A percentile compares a stretch with the other conserved stretches of the same genome.
These are phyloP conservation scores for Chlamydomonas schloesseri DNA, from an alignment of 139 green algal species.

Conservation along the genomic window DNA sequence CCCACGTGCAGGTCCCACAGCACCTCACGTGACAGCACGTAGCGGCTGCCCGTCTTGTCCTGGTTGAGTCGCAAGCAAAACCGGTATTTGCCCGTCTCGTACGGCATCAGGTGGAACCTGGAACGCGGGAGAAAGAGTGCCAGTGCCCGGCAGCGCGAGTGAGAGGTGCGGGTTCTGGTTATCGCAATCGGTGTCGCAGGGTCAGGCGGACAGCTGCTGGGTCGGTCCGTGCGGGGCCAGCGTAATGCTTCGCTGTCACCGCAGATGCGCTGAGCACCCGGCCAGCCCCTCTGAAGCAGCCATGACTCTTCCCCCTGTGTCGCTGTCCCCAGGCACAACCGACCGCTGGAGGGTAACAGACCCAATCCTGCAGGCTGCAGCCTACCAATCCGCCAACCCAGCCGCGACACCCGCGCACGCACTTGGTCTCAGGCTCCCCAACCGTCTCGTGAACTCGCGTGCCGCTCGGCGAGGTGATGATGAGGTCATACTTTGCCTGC, in stretches of 20 bases:
- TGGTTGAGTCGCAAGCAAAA: conserved; percentile 63
- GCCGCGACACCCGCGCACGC: not conserved
- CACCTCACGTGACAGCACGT: conserved; percentile 52
- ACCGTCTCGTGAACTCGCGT: conserved; percentile 51
- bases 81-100: conserved; percentile 63
- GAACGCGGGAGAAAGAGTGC: not conserved
- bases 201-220: too few relatives aligned
- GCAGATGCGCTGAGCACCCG: too few relatives aligned
- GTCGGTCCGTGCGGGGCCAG: too few relatives aligned
- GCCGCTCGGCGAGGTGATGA: conserved; percentile 46
- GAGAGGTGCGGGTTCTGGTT: too few relatives aligned
- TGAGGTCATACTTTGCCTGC: conserved; percentile 54
- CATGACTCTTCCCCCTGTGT: too few relatives aligned
- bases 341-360: too few relatives aligned
- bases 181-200: too few relatives aligned
- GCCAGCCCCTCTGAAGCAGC: too few relatives aligned
- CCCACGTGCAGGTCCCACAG: conserved; percentile 69
- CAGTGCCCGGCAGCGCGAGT: not conserved
- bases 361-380: too few relatives aligned
- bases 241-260: too few relatives aligned
- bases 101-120: conserved; percentile 67
- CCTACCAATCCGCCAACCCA: not conserved
- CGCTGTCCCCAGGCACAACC: too few relatives aligned
- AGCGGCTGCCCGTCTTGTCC: conserved; percentile 35
- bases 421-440: conserved; percentile 50